phyloP scores from a whole-genome alignment of 2,329 filamentous ascomycete species.

The Pseudogymnoascus sp. region DNA sequence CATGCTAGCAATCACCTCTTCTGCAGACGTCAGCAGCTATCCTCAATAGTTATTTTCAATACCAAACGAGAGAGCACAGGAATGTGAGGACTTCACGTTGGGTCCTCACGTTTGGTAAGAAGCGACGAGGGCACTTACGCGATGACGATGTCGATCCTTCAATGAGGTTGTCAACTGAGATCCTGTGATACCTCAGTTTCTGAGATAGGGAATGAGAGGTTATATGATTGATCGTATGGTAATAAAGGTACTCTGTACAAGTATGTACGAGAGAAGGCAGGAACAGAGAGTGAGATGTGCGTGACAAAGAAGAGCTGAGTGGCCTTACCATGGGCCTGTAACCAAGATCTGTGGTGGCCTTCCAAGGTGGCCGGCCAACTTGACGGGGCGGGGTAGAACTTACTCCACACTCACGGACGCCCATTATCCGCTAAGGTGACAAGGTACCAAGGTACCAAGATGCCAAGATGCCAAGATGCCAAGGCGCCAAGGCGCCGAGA shows the following conservation, averaged over 20 bases:
- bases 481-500: too few relatives aligned
- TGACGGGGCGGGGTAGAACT: background rate
- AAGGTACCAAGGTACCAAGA: constrained; percentile 4
- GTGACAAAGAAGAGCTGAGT: background rate
- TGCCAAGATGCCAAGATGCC: too few relatives aligned
- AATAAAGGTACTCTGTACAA: background rate
- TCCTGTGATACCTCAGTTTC: background rate
- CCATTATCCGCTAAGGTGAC: background rate
- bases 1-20: constrained; percentile 8
- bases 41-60: background rate
- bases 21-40: background rate
- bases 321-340: background rate
- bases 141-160: constrained; percentile 3
- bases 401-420: constrained; percentile 5
- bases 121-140: background rate
- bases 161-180: background rate
- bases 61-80: background rate
- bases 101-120: background rate
- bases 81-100: background rate
- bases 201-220: background rate
- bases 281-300: constrained; percentile 1
- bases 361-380: background rate
- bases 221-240: background rate
- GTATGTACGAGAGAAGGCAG: constrained; percentile 5
- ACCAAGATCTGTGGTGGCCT: background rate